These are phyloP conservation scores for Zymoseptoria brevis DNA, from an alignment of 2,329 filamentous ascomycete genomes.

Conservation along the genomic window DNA sequence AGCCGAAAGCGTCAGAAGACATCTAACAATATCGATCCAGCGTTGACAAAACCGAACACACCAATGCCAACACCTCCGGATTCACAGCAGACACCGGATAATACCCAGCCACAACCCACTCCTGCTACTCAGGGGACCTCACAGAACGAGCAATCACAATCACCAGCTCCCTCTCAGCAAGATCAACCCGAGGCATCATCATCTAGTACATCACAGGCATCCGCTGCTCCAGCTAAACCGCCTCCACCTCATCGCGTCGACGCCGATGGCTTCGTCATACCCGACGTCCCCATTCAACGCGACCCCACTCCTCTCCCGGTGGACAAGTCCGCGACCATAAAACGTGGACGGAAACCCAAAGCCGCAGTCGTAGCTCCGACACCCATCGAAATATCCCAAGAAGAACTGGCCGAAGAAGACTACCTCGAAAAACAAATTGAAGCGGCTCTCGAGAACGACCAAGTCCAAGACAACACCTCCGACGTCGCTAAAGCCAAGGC, in stretches of 20 bases:
- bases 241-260: slow-evolving; percentile 25
- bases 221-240: not conserved
- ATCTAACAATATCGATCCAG: not conserved
- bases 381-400: slow-evolving; percentile 31
- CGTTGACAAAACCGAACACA: not conserved
- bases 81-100: not conserved
- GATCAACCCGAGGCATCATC: not conserved
- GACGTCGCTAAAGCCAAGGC: slow-evolving; percentile 25
- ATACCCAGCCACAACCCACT: not conserved
- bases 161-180: slow-evolving; percentile 2
- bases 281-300: slow-evolving; percentile 18
- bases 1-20: slow-evolving; percentile 2
- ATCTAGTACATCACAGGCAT: not conserved
- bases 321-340: slow-evolving; percentile 26
- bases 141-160: not conserved
- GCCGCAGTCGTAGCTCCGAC: slow-evolving; percentile 25
- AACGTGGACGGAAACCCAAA: slow-evolving; percentile 29
- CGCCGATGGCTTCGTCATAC: slow-evolving; percentile 37
- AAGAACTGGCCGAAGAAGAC: slow-evolving; percentile 41
- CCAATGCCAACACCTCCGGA: not conserved
- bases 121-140: too few species aligned
- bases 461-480: slow-evolving; percentile 23
- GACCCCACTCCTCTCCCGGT: slow-evolving; percentile 4
- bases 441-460: slow-evolving; percentile 25
- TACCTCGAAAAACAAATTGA: slow-evolving; percentile 41